Evolutionary conservation across 2,329 filamentous ascomycete genomes (phyloP).

Genomic region (Grosmannia clavigera): DNA sequence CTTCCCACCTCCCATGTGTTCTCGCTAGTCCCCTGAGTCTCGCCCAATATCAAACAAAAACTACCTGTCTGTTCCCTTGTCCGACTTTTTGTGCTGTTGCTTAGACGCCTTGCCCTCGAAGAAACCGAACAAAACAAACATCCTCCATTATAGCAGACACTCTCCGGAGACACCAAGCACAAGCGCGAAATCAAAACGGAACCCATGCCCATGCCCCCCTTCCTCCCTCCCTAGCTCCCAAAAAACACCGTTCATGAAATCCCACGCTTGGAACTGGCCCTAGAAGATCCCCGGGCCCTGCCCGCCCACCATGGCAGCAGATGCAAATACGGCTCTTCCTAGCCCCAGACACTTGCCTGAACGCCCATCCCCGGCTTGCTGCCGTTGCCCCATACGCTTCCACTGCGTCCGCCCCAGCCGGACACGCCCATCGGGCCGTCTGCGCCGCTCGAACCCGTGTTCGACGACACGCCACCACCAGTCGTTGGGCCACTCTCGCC

Average conservation of each 20-base stretch:
- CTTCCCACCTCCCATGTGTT: neutral
- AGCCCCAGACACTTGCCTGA: constrained; percentile 92
- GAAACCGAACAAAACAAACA: constrained; percentile 1
- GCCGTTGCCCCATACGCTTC: constrained; percentile 68
- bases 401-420: constrained; percentile 68
- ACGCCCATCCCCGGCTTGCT: constrained; percentile 70
- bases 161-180: neutral
- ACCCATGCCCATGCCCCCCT: neutral
- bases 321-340: constrained; percentile 16
- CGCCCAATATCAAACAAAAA: constrained; percentile 1
- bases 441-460: constrained; percentile 34
- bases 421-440: constrained; percentile 31
- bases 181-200: neutral
- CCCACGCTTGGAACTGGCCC: neutral
- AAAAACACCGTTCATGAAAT: neutral
- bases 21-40: neutral
- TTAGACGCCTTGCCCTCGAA: constrained; percentile 3
- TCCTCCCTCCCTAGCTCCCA: neutral
- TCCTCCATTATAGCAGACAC: neutral
- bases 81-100: constrained; percentile 3
- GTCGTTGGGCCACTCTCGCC: constrained; percentile 18
- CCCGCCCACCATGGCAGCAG: too few species aligned
- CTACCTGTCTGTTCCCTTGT: neutral
- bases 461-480: constrained; percentile 36
- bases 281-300: neutral